These are phyloP conservation scores for Pilaira anomala DNA, from an alignment of 192 early-diverging fungal genomes.

Conservation along the genomic window DNA sequence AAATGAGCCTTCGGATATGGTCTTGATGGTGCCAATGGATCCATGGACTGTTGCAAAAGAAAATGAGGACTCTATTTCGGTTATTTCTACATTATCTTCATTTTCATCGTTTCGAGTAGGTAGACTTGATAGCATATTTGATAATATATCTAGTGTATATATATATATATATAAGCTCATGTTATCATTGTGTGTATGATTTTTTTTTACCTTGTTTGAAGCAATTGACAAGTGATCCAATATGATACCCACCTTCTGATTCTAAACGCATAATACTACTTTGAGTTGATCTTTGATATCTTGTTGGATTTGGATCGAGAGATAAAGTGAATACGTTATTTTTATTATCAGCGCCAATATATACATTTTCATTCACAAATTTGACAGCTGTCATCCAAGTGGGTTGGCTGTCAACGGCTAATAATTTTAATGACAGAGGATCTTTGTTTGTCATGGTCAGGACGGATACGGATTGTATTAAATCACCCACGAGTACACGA, in stretches of 20 bases:
- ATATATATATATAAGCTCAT: not conserved
- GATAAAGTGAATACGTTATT: constrained; percentile 61
- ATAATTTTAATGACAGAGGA: constrained; percentile 44
- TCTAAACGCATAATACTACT: constrained; percentile 35
- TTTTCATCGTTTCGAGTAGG: constrained; percentile 37
- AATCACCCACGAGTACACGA: constrained; percentile 75
- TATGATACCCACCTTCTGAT: constrained; percentile 64
- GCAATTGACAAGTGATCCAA: constrained; percentile 81
- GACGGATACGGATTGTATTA: constrained; percentile 75
- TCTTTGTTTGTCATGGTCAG: constrained; percentile 44
- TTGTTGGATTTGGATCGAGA: constrained; percentile 51
- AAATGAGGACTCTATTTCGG: constrained; percentile 36
- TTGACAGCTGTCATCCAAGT: constrained; percentile 66
- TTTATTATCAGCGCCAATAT: constrained; percentile 57
- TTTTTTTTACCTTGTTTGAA: constrained; percentile 61
- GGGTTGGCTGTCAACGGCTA: constrained; percentile 59
- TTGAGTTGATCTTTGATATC: constrained; percentile 26
- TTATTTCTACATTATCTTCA: constrained; percentile 53
- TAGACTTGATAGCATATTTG: not conserved
- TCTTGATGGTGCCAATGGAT: constrained; percentile 72
- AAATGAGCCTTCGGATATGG: constrained; percentile 57
- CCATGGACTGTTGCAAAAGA: constrained; percentile 81
- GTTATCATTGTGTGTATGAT: too few relatives aligned
- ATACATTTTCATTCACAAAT: constrained; percentile 54
- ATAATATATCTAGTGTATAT: not conserved